Evolutionary conservation across 116 monocot genomes (phyloP), one percentile per base, ranked within the genome.

Genomic region (Cymodocea nodosa): DNA sequence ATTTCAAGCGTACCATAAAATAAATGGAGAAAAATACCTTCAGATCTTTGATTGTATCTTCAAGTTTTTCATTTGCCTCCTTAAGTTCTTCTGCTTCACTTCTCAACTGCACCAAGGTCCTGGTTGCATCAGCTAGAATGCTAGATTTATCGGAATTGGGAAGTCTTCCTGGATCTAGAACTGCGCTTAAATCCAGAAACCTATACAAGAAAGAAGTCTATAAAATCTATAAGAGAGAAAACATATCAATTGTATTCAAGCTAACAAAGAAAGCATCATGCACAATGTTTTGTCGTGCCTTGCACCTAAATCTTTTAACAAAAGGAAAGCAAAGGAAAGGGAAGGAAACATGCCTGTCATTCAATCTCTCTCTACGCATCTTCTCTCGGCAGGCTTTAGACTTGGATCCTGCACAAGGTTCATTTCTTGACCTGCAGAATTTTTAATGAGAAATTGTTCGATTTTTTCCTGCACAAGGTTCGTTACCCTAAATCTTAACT

Each of bases 381-480:
- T 92, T 92, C 66, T 92, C 92, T 35, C 92, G 84, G 35, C 87
- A 92, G 34, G 92, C 92, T 68, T 87, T 92, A 54, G 92, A 87
- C 57, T 80, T 87, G 50, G 78, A 25, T 53, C 69, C 78, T 36
- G 69, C 22, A 25, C 78, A 77, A 34, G 67, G 15, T 30, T 68
- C 75, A 50, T 63, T 63, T 76, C 81, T 83, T 65, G 68, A 49
- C 57, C 86, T 86, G 78, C 51, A 74, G 68, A 74, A 61, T 62
- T 56, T 52, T 62, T 50, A 69, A 66, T 15, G 11, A 51, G 18
- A 48, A 64, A 20, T 49, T 49, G 6, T 44, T 44, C 44, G 1
- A 44, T 11, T 44, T 44, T 30, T 30, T 30, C 30, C 3, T 30
- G 30, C 30, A 30, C 30, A 30, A 30, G 30, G 44, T 44, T 44